These are phyloP conservation scores for Oryza punctata DNA, from an alignment of 176 grass and related monocot genomes.

Conservation along the genomic window DNA sequence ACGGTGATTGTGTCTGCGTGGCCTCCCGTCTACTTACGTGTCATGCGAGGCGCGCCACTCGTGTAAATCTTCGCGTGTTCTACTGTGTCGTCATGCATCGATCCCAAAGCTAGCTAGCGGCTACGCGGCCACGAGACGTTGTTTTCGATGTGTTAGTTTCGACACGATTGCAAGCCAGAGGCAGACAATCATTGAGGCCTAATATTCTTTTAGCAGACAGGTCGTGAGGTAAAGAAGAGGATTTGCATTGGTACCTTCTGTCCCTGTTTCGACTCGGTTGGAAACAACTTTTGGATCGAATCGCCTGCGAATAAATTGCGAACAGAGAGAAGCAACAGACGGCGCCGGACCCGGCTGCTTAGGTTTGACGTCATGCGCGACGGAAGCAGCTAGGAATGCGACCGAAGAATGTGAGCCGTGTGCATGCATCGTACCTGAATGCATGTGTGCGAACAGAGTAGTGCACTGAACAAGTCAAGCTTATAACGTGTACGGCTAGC, in stretches of 20 bases:
- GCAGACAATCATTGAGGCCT: neutral
- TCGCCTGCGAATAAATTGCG: neutral
- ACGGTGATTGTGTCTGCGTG: neutral
- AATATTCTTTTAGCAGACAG: neutral
- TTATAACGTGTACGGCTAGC: neutral
- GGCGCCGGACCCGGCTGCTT: neutral
- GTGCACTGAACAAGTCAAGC: neutral
- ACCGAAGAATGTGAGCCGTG: neutral
- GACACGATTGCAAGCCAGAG: neutral
- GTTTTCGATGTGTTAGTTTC: no score
- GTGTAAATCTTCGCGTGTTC: no score
- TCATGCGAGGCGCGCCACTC: no score
- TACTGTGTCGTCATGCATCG: no score
- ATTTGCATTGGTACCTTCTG: neutral
- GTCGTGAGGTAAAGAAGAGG: neutral
- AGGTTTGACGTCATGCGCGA: constrained; percentile 17
- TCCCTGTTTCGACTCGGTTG: neutral
- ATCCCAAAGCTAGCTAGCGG: no score
- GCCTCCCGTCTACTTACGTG: neutral
- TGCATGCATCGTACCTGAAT: neutral
- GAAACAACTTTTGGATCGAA: neutral
- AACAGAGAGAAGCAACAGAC: neutral
- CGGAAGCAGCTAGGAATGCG: neutral
- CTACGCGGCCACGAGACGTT: no score
- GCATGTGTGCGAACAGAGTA: no score